These are phyloP conservation scores for Urtica urens DNA, from an alignment of 306 rosid species.

Conservation along the genomic window DNA sequence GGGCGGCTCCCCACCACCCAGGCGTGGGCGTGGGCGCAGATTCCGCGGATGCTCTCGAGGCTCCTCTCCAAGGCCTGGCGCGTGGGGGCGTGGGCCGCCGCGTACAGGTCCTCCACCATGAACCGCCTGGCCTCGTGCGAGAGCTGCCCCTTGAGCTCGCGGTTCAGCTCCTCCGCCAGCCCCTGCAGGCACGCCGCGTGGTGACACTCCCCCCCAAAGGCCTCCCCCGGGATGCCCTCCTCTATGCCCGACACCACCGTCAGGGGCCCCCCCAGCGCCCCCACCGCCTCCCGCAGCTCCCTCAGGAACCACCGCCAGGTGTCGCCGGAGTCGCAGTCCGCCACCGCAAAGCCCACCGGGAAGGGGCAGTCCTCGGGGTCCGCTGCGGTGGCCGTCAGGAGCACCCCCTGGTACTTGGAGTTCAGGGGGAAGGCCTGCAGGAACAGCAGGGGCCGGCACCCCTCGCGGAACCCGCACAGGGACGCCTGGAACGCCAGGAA, in stretches of 20 bases:
- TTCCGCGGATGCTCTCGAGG: slow-evolving; percentile 64
- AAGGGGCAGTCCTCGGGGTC: slow-evolving; percentile 83
- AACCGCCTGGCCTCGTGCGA: slow-evolving; percentile 97
- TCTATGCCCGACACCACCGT: slow-evolving; percentile 80
- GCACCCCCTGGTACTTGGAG: slow-evolving; percentile 82
- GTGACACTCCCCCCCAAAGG: slow-evolving; percentile 60
- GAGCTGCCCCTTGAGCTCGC: slow-evolving; percentile 87
- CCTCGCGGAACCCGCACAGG: slow-evolving; percentile 66
- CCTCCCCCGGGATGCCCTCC: slow-evolving; percentile 58
- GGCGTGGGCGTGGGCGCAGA: slow-evolving; percentile 78
- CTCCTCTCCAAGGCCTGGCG: slow-evolving; percentile 54
- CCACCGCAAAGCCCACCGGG: slow-evolving; percentile 86
- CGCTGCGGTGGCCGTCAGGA: slow-evolving; percentile 68
- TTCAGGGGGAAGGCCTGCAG: slow-evolving; percentile 70
- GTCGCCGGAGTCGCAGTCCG: slow-evolving; percentile 73
- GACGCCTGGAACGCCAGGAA: slow-evolving; percentile 83
- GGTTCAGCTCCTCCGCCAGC: slow-evolving; percentile 80
- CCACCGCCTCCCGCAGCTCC: slow-evolving; percentile 55
- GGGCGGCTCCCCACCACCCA: slow-evolving; percentile 87
- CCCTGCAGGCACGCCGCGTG: slow-evolving; percentile 80
- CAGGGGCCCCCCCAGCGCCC: slow-evolving; percentile 42
- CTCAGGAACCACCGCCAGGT: slow-evolving; percentile 88
- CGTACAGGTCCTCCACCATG: slow-evolving; percentile 74
- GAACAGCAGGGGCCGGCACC: slow-evolving; percentile 88
- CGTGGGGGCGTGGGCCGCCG: slow-evolving; percentile 77